These are phyloP conservation scores for Trichoderma oligosporum DNA, from an alignment of 2,329 filamentous ascomycete genomes.

Conservation along the genomic window DNA sequence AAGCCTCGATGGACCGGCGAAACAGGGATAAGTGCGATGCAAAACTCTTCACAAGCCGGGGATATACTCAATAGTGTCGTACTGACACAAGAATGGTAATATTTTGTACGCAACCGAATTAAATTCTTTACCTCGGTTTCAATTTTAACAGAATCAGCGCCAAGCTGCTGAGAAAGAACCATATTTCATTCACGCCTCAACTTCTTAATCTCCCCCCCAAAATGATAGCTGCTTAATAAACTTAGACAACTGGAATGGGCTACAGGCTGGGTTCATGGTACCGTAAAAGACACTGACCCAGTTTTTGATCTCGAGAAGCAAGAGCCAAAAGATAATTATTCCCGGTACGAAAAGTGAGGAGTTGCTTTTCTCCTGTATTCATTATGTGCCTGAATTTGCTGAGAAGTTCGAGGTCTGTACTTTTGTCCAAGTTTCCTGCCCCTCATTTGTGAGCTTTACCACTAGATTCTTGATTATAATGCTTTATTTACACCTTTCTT, in stretches of 20 bases:
- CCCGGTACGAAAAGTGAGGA: not conserved
- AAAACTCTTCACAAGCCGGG: not conserved
- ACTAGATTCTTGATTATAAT: fast-evolving
- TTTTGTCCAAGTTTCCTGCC: not conserved
- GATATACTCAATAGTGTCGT: not conserved
- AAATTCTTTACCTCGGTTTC: too few species aligned
- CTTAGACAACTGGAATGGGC: not conserved
- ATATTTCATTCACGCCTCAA: not conserved
- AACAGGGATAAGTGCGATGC: not conserved
- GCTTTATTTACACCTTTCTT: too few species aligned
- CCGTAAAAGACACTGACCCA: not conserved
- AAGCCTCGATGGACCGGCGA: not conserved
- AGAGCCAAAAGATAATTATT: not conserved
- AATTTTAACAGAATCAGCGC: not conserved
- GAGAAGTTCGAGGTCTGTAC: not conserved
- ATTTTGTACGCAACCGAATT: fast-evolving
- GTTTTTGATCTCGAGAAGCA: not conserved
- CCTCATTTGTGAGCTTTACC: not conserved
- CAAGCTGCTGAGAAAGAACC: not conserved
- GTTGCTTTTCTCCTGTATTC: too few species aligned
- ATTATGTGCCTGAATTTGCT: not conserved
- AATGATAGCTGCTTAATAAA: not conserved
- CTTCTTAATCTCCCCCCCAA: not conserved
- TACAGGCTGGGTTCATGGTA: not conserved
- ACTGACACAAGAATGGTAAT: not conserved